Percentiles rank a stretch among this genome's conserved stretches.
phyloP scores from a whole-genome alignment of 306 rosid genomes.

The Sphenostylis stenocarpa region DNA sequence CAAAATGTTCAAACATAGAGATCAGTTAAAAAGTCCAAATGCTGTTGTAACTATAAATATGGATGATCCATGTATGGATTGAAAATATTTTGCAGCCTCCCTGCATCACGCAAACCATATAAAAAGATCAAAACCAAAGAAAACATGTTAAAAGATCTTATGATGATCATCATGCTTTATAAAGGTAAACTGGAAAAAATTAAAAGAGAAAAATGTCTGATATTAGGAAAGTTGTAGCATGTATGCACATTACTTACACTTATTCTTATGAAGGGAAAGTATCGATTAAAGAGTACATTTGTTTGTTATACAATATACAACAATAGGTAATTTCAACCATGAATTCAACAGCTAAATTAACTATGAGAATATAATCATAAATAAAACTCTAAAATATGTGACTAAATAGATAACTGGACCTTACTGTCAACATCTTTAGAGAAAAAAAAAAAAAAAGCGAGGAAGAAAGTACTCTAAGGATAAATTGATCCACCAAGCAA shows the following conservation, averaged over 20 bases:
- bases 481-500: background rate
- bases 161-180: background rate
- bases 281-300: background rate
- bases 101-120: background rate
- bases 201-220: background rate
- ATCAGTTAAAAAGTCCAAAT: background rate
- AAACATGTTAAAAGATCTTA: background rate
- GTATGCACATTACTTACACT: background rate
- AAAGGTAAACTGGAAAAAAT: background rate
- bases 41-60: conserved; percentile 12
- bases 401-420: background rate
- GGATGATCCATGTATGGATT: conserved; percentile 3
- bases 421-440: background rate
- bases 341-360: background rate
- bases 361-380: background rate
- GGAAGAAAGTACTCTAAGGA: background rate
- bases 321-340: background rate
- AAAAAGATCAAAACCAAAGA: background rate
- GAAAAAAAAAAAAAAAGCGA: too few species aligned
- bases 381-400: background rate
- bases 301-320: background rate
- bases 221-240: background rate
- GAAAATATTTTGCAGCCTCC: background rate
- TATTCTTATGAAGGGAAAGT: background rate
- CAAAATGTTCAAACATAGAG: background rate